These are phyloP conservation scores for Paecilomyces sp. DNA, from an alignment of 2,329 filamentous ascomycete species.

Conservation along the genomic window DNA sequence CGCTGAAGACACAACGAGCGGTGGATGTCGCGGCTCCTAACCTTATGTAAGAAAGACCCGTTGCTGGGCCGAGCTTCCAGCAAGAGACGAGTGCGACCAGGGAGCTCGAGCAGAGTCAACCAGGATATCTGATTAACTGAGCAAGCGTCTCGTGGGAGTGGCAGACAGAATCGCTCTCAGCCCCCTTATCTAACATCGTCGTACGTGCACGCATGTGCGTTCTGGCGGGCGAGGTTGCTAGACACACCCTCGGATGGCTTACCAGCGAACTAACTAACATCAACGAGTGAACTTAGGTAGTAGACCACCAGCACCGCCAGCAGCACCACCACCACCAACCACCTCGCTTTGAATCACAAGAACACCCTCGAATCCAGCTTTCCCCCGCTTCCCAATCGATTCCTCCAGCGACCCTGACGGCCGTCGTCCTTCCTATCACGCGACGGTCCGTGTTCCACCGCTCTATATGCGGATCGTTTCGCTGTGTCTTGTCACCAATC, in stretches of 20 bases:
- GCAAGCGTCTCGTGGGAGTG: no score
- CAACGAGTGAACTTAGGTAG: not conserved
- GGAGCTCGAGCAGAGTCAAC: not conserved
- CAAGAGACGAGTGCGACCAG: not conserved
- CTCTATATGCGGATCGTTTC: conserved; percentile 12
- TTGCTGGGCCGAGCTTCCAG: not conserved
- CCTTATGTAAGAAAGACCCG: not conserved
- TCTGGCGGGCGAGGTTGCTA: not conserved
- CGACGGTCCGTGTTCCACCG: conserved; percentile 18
- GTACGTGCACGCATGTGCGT: not conserved
- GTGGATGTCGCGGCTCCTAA: not conserved
- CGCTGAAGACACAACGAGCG: not conserved
- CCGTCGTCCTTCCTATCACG: conserved; percentile 15
- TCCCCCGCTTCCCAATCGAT: conserved; percentile 3
- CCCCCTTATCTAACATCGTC: not conserved
- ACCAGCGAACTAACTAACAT: not conserved
- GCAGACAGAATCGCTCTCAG: not conserved
- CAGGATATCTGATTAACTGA: no score
- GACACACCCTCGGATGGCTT: not conserved
- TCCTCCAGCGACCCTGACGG: conserved; percentile 1
- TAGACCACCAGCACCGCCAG: not conserved
- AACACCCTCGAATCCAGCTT: conserved; percentile 4
- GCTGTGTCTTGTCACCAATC: conserved; percentile 10
- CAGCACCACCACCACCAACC: not conserved
- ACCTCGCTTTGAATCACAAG: conserved; percentile 7